Conservation (phyloP, 805 yeast species). For the Debaryomyces prosopidis region DNA sequence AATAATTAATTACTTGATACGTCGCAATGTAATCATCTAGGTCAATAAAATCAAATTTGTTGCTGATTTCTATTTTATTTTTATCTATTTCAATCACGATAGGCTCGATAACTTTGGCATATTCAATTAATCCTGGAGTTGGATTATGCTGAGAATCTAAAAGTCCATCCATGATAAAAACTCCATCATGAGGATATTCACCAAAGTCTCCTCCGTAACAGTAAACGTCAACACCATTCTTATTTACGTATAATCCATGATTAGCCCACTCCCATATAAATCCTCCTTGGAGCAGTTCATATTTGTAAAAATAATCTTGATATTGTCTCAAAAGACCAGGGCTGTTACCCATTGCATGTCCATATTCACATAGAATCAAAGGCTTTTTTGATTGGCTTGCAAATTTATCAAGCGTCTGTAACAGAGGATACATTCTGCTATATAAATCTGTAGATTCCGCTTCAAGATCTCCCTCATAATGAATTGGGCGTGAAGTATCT, state of each 20-base stretch:
- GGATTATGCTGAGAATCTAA: constrained; percentile 30
- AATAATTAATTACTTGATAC: constrained; percentile 8
- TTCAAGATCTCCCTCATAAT: constrained; percentile 31
- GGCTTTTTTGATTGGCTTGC: constrained; percentile 22
- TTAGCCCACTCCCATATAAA: constrained; percentile 43
- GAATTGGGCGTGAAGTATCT: constrained; percentile 30
- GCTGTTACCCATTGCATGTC: constrained; percentile 41
- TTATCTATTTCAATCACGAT: constrained; percentile 12
- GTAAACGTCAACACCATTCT: constrained; percentile 11
- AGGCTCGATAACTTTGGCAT: constrained; percentile 34
- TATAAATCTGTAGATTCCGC: constrained; percentile 28
- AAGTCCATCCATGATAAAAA: constrained; percentile 38
- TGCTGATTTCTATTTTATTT: constrained; percentile 12
- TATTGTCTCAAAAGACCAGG: constrained; percentile 35
- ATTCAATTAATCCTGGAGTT: constrained; percentile 32
- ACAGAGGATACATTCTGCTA: constrained; percentile 31
- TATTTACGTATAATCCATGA: constrained; percentile 27
- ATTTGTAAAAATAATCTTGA: constrained; percentile 28
- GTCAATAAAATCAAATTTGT: constrained; percentile 17
- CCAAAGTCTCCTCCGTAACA: constrained; percentile 40
- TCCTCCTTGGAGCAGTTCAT: constrained; percentile 33
- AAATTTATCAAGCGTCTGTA: constrained; percentile 17
- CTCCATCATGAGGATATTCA: constrained; percentile 35
- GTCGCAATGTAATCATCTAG: constrained; percentile 9
- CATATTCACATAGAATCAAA: constrained; percentile 36